Base-by-base conservation (phyloP, 2,329 filamentous ascomycete species). In the Arthrobotrys entomopaga region DNA sequence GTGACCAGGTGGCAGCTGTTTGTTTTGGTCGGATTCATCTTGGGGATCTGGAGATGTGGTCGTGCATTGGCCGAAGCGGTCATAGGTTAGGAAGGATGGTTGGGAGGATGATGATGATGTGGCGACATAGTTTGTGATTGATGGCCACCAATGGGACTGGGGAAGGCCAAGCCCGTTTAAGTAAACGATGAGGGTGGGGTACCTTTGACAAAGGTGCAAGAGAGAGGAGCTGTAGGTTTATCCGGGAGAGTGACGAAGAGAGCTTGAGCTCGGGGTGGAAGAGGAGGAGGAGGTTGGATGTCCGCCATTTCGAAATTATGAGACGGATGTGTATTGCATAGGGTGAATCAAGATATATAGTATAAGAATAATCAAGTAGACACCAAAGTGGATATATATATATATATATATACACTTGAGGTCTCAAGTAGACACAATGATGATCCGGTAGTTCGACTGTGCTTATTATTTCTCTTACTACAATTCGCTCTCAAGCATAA, bases 21-120 rank as follows among this genome's bases (percentile, higher is more conserved):
- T 22, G 10, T 48, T 78, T 8, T 34, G 29, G 10, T 34, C 29
- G 10, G 29, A 34, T 20, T 57, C 78, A 46, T 82, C 82, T 2
- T 78, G 71, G 0, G 81, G 83, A 56, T 87, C 85, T 2, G 80
- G 78, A n/a, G 86, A 85, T 54, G 78, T 83, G 77, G 81, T 83
- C 80, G 60, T 79, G 8, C 86, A 86, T 78, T 88, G 86, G 7
- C 86, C 86, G 76, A 84, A 87, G 48, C 87, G 85, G 79, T 88
- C 87, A 75, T 88, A 88, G 50, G 83, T 84, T 2, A 88, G 80
- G 16, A 87, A 42, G 16, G 43, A 59, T 6, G 65, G 71, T n/a
- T 67, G 42, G 22, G 40, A 38, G 42, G 20, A 10, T 1, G 8
- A 15, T 49, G 16, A 11, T 13, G 8, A n/a, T 34, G 29, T 34